Percentiles rank a stretch among this genome's conserved stretches.
phyloP scores from a whole-genome alignment of 305 asterid genomes.

The Vinca major region DNA sequence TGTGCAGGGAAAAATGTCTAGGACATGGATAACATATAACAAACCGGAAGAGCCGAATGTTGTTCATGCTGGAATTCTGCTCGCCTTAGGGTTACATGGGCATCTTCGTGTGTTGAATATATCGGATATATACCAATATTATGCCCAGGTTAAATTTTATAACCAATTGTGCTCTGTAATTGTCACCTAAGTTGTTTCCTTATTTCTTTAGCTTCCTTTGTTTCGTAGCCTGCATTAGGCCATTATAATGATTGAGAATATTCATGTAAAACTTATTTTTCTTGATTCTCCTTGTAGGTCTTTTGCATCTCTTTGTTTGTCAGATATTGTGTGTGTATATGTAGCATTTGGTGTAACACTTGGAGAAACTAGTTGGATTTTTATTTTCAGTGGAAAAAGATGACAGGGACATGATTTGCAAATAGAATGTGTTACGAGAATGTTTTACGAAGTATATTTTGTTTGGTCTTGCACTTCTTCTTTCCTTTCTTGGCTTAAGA shows the following conservation, averaged over 20 bases:
- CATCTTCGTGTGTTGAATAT: conserved; percentile 71
- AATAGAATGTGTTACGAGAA: not conserved
- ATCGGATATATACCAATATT: conserved; percentile 80
- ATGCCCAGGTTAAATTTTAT: conserved; percentile 48
- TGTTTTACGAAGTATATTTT: not conserved
- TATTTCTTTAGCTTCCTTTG: not conserved
- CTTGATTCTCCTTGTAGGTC: not conserved
- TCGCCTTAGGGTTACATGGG: conserved; percentile 95
- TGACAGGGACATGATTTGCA: no score
- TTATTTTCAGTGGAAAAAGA: no score
- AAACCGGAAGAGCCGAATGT: conserved; percentile 94
- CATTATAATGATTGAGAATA: not conserved
- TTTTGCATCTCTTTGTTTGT: no score
- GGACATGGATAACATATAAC: conserved; percentile 93
- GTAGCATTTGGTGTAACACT: no score
- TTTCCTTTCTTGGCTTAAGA: not conserved
- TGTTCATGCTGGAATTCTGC: conserved; percentile 91
- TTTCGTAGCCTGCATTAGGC: not conserved
- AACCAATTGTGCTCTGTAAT: not conserved
- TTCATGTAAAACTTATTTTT: not conserved
- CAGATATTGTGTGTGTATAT: no score
- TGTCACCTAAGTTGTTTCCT: not conserved
- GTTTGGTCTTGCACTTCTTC: not conserved
- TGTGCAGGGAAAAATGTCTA: conserved; percentile 85
- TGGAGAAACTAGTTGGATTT: no score